phyloP scores from a whole-genome alignment of 2,329 filamentous ascomycete species.

The Claviceps sp. region DNA sequence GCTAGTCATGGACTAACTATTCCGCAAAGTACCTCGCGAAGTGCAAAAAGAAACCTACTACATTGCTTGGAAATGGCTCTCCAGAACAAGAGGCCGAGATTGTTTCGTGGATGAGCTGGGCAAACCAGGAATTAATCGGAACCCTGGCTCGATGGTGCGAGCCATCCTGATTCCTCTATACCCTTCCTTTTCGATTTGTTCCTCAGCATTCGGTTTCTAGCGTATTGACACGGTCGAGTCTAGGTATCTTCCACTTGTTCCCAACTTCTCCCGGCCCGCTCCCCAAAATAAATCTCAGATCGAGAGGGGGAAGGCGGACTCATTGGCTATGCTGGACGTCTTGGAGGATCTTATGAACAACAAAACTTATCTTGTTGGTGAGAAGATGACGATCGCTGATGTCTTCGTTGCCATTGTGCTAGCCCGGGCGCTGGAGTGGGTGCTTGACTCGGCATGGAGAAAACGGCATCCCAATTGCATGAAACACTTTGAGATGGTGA shows the following conservation, averaged over 20 bases:
- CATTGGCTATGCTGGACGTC: not conserved
- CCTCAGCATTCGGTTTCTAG: not conserved
- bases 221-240: not conserved
- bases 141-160: slow-evolving; percentile 1
- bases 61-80: slow-evolving; percentile 1
- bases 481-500: slow-evolving; percentile 1
- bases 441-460: not conserved
- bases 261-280: not conserved
- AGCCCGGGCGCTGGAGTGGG: not conserved
- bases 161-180: no score
- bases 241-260: slow-evolving; percentile 1
- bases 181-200: not conserved
- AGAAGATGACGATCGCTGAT: not conserved
- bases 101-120: slow-evolving; percentile 2
- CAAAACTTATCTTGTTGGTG: not conserved
- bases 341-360: not conserved
- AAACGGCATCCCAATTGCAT: not conserved
- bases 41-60: not conserved
- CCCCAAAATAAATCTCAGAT: not conserved
- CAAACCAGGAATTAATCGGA: not conserved
- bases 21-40: not conserved
- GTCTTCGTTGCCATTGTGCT: not conserved
- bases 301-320: not conserved
- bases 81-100: not conserved
- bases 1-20: not conserved